Evolutionary conservation across 2,329 filamentous ascomycete species (phyloP), one percentile per base, ranked within the genome.

Genomic region (Xylariaceae sp.): DNA sequence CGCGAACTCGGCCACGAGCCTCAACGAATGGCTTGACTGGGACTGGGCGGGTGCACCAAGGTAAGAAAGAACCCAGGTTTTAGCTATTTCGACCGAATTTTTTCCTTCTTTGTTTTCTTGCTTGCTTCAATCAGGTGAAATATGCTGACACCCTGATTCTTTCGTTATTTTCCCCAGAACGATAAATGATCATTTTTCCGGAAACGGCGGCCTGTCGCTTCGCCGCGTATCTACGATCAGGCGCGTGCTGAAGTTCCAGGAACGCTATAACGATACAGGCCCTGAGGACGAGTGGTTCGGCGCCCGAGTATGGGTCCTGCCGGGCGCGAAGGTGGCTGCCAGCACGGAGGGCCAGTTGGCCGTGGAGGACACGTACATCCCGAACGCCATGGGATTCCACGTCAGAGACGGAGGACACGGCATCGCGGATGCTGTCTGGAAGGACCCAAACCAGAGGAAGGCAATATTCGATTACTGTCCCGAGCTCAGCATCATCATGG

Each of bases 251-350:
- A 62, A 64, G 26, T 79, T 79, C 58, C 79, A 83, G 58, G 68
- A 69, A 16, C 75, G 81, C n/a, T 72, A 72, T 60, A 80, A 80
- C 66, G 67, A 81, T 63, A 75, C 75, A 9, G 72, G 77, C 30
- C 71, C 80, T 32, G 81, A 84, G 63, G 81, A 83, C 50, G 75
- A 80, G 53, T 84, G 81, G 81, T 79, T 82, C 53, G 75, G 76
- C 10, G 73, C 74, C 56, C 74, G 80, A 2, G 63, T 83, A 21
- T 75, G 73, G 44, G 63, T 75, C 27, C 64, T 81, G 23, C 77
- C 79, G 1, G 77, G 75, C 16, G 76, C 76, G 7, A 77, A 73
- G 51, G 75, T 83, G 18, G 77, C 81, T 1, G 66, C 62, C 9
- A 61, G 60, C 8, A 57, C 66, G 13, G 70, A 76, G 13, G 72